Evolutionary conservation across 176 grass and related monocot genomes (phyloP), one percentile per base, ranked within the genome.

Genomic region (Oryza longistaminata): DNA sequence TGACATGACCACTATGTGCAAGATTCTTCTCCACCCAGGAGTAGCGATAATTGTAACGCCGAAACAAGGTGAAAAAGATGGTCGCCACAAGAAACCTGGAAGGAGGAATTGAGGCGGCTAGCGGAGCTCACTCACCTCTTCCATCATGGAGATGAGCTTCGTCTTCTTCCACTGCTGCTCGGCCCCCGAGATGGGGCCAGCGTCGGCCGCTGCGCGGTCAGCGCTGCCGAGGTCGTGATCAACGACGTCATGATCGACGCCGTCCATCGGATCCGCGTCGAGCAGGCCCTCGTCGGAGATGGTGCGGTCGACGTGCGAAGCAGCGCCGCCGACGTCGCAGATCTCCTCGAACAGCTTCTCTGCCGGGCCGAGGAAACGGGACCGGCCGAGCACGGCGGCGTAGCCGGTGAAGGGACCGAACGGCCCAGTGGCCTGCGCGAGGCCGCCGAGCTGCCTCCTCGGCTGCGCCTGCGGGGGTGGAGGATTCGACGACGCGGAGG

Each of bases 151-250:
- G 75, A 99, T 76, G 27, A 99, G 97, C 74, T 75, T 88, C 1
- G 97, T 92, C 87, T 99, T 99, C 90, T 89, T 99, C 97, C 97
- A 99, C 85, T 91, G 93, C 79, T 91, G 90, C 90, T 99, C 97
- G 42, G 77, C 77, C 29, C 90, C 74, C 29, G 87, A 87, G 6
- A 93, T 87, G 33, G 81, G 68, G 0, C 85, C 82, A 4, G 71
- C 68, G 62, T 93, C 91, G 7, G 35, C 71, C 5, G 66, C 73
- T 6, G 77, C 89, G 24, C 79, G 75, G 43, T 73, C 69, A 62
- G 29, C 91, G 74, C 15, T 71, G 76, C 90, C 82, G 61, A 94
- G 69, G 26, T 92, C 90, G 25, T 90, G 79, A 12, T 78, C 79
- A 67, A 82, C 11, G 60, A 21, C 37, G 45, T 83, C 89, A 55